Evolutionary conservation across 169 alveolate species (phyloP), one percentile per base, ranked within the genome.

Genomic region (Plasmodium berghei): DNA sequence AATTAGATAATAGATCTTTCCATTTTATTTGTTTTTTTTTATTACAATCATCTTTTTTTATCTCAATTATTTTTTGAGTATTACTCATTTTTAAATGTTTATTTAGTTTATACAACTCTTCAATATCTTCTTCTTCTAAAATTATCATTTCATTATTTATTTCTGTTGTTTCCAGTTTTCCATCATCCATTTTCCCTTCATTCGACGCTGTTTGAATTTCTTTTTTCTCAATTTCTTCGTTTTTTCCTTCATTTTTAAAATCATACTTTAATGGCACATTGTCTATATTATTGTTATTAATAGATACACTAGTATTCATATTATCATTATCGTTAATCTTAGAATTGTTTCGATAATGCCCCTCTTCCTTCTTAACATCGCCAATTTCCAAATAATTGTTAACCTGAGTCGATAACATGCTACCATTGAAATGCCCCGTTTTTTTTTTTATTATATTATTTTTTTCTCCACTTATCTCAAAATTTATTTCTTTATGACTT

Each of bases 21-120:
- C 80, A 66, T 0, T 55, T 67, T 14, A 48, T 49, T 52, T 83
- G 9, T 34, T 83, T 66, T 48, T 24, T 67, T 55, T 83, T 48
- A 56, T 42, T 6, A 34, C 42, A 34, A 46, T 83, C 85, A 12
- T 40, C 72, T 22, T 83, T 54, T 10, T 54, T 58, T 12, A 83
- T 34, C 20, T 83, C 62, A 18, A 83, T 48, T 9, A 45, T 18
- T 67, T 67, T 83, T 10, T 54, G 67, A 28, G 52, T 40, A 24
- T 67, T 83, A n/a, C 61, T 66, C 58, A 58, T 54, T 45, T 83
- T 83, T 49, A 83, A 34, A 8, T 67, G 70, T 3, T 48, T 58
- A 66, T 83, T 83, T 40, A 83, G 83, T 61, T 66, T 83, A 5
- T 67, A 49, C 5, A 83, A 67, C 70, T 83, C 90, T 1, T 40